Percentiles rank a stretch among this genome's conserved stretches.
Conservation (phyloP, 345 rosid species). For the Triadica sebifera region DNA sequence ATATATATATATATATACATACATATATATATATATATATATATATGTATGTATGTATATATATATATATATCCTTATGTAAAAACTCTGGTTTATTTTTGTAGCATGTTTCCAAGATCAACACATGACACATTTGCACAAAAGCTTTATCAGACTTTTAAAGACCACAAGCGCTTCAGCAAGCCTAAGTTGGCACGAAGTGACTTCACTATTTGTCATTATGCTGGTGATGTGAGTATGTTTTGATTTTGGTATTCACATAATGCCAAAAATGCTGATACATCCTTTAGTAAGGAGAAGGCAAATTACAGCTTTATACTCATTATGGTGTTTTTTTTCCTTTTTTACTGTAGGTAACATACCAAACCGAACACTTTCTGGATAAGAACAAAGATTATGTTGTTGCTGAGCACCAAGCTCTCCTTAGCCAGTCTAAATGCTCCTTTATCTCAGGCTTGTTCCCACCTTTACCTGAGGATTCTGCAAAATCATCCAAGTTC, state of each 20-base stretch:
- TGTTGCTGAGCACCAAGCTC: constrained; percentile 95
- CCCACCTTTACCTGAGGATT: constrained; percentile 71
- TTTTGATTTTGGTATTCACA: background rate
- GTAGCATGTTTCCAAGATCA: constrained; percentile 99
- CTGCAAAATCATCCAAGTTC: constrained; percentile 86
- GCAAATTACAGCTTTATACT: constrained; percentile 3
- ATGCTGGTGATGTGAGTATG: constrained; percentile 94
- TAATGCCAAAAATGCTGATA: constrained; percentile 7
- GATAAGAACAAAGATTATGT: constrained; percentile 99
- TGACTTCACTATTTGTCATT: constrained; percentile 95
- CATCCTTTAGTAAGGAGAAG: constrained; percentile 6
- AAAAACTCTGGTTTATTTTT: constrained; percentile 22
- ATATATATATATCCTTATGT: too few species aligned
- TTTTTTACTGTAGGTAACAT: constrained; percentile 58
- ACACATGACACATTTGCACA: constrained; percentile 96
- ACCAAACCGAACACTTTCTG: constrained; percentile 87
- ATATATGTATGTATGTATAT: too few species aligned
- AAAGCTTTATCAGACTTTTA: constrained; percentile 94
- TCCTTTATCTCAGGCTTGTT: constrained; percentile 79
- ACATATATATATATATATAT: too few species aligned
- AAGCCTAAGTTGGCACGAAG: constrained; percentile 94
- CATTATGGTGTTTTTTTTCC: background rate
- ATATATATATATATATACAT: too few species aligned
- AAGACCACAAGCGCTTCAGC: constrained; percentile 83
- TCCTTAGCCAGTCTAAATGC: constrained; percentile 78